Evolutionary conservation across 1,284 basidiomycete species (phyloP).

Genomic region (Tremellales sp.): DNA sequence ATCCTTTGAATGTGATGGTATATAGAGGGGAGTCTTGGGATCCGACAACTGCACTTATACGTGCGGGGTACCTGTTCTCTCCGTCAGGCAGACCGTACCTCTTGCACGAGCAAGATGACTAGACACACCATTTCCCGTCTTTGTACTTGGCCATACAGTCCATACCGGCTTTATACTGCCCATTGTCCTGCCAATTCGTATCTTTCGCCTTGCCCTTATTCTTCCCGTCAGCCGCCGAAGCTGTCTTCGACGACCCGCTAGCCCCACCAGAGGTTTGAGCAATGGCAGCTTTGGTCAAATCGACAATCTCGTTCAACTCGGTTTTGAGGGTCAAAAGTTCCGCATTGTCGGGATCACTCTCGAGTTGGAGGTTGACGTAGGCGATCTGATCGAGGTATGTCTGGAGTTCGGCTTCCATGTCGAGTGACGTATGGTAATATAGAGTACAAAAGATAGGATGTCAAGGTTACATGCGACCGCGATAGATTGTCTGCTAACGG

Average conservation of each 20-base stretch:
- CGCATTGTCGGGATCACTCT: slow-evolving; percentile 72
- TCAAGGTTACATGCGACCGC: background rate
- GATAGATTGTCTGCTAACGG: background rate
- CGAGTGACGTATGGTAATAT: background rate
- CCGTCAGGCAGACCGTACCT: background rate
- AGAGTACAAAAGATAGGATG: too few relatives aligned
- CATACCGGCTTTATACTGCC: slow-evolving; percentile 66
- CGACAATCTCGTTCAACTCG: slow-evolving; percentile 85
- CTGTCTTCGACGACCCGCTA: slow-evolving; percentile 4
- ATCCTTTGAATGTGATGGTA: slow-evolving; percentile 91
- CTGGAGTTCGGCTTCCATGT: slow-evolving; percentile 62
- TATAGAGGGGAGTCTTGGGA: slow-evolving; percentile 79
- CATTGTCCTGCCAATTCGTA: slow-evolving; percentile 34
- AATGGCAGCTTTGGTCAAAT: slow-evolving; percentile 72
- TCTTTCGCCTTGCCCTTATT: slow-evolving; percentile 17
- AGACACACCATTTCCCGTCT: slow-evolving; percentile 65
- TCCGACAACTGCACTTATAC: slow-evolving; percentile 82
- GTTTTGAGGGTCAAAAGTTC: slow-evolving; percentile 66
- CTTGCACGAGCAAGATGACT: background rate
- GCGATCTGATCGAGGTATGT: slow-evolving; percentile 80
- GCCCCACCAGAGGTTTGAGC: slow-evolving; percentile 18
- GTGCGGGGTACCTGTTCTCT: slow-evolving; percentile 69
- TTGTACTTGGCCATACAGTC: slow-evolving; percentile 89
- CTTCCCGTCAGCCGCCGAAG: slow-evolving; percentile 11
- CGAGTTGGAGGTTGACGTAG: slow-evolving; percentile 82